phyloP scores from a whole-genome alignment of 2,329 filamentous ascomycete species.

The Lasiodiplodia hormozganensis region DNA sequence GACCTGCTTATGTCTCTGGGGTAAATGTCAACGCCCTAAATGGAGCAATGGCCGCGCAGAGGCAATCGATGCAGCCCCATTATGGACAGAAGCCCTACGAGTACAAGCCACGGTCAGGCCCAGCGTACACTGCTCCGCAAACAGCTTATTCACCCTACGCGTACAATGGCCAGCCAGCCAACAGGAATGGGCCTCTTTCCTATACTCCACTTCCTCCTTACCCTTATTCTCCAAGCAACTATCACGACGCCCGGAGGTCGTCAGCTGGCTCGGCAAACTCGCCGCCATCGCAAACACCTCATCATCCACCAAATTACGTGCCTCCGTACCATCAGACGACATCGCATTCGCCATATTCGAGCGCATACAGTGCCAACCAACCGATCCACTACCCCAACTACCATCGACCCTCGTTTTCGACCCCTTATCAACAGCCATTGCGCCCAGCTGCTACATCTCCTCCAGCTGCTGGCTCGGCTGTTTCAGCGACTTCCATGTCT shows the following conservation, averaged over 20 bases:
- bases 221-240: conserved; percentile 4
- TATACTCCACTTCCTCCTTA: conserved; percentile 18
- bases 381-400: conserved; percentile 23
- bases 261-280: conserved; percentile 15
- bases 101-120: conserved; percentile 26
- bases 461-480: background rate
- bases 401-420: conserved; percentile 24
- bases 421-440: background rate
- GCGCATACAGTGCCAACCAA: background rate
- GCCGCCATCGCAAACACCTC: background rate
- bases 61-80: conserved; percentile 24
- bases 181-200: conserved; percentile 5
- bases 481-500: conserved; percentile 15
- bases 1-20: conserved; percentile 15
- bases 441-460: background rate
- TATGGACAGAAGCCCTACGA: conserved; percentile 23
- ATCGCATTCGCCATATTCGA: conserved; percentile 17
- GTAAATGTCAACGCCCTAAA: conserved; percentile 28
- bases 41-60: conserved; percentile 27
- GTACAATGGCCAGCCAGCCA: conserved; percentile 6
- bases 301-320: conserved; percentile 1
- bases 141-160: background rate
- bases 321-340: conserved; percentile 16
- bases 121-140: background rate
- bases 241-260: background rate